Conservation (phyloP, 1,139 yeast genomes). For the Hansenula lynferdii region DNA sequence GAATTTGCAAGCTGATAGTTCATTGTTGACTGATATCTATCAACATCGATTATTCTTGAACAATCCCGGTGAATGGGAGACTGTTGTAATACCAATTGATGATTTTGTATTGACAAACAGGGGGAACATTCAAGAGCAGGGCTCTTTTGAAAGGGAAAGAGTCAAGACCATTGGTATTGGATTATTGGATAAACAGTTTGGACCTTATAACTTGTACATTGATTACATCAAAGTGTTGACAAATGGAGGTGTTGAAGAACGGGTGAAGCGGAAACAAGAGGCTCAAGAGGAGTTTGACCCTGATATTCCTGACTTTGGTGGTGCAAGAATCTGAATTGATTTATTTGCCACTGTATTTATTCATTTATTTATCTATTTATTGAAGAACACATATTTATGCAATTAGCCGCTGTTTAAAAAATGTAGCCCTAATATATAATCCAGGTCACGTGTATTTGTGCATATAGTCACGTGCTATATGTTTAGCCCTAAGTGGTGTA, state of each 20-base stretch:
- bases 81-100: constrained; percentile 69
- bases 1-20: constrained; percentile 77
- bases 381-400: no score
- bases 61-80: constrained; percentile 80
- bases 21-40: constrained; percentile 72
- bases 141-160: constrained; percentile 57
- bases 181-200: constrained; percentile 72
- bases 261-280: constrained; percentile 18
- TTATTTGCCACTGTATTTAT: not conserved
- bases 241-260: constrained; percentile 41
- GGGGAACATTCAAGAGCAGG: constrained; percentile 72
- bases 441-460: no score
- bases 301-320: not conserved
- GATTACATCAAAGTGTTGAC: constrained; percentile 74
- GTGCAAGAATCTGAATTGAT: not conserved
- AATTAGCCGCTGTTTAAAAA: not conserved
- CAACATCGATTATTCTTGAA: constrained; percentile 77
- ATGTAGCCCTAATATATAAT: no score
- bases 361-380: not conserved
- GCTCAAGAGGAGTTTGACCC: constrained; percentile 8
- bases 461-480: no score
- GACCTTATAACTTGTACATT: constrained; percentile 65
- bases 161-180: constrained; percentile 78
- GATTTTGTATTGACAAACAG: constrained; percentile 82
- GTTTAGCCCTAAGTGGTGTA: no score